Percentiles rank a stretch among this genome's conserved stretches.
Evolutionary conservation across 768 basidiomycete genomes (phyloP).

Genomic region (Neoboletus brunneissimus): DNA sequence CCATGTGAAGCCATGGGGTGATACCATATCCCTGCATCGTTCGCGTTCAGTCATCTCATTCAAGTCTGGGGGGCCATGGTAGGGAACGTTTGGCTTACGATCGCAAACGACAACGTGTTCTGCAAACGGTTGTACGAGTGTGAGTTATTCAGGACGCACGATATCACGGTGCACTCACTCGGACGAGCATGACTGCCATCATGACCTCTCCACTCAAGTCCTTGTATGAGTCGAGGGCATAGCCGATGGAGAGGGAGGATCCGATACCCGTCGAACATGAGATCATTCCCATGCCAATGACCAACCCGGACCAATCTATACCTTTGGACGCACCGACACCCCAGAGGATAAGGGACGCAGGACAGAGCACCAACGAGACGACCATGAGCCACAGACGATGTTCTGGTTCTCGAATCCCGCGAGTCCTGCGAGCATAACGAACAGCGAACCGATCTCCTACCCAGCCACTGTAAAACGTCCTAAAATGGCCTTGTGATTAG

Average conservation of each 20-base stretch:
- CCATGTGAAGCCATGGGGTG: slow-evolving; percentile 22
- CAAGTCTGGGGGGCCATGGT: too few relatives aligned
- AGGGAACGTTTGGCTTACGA: slow-evolving; percentile 2
- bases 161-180: slow-evolving; percentile 2
- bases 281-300: slow-evolving; percentile 22
- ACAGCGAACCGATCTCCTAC: slow-evolving; percentile 22
- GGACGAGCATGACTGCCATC: slow-evolving; percentile 22
- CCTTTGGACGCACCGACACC: slow-evolving; percentile 19
- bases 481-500: background rate
- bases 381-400: slow-evolving; percentile 27
- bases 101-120: slow-evolving; percentile 20
- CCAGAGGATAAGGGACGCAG: slow-evolving; percentile 20
- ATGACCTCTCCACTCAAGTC: slow-evolving; percentile 17
- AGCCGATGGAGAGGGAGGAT: slow-evolving; percentile 17
- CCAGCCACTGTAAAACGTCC: slow-evolving; percentile 20
- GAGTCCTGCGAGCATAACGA: slow-evolving; percentile 14
- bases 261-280: slow-evolving; percentile 22
- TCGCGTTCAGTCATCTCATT: background rate
- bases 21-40: slow-evolving; percentile 18
- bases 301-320: slow-evolving; percentile 14
- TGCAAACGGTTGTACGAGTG: background rate
- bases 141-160: background rate
- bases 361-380: slow-evolving; percentile 17
- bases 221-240: slow-evolving; percentile 22
- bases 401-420: slow-evolving; percentile 20